phyloP scores from a whole-genome alignment of 805 yeast genomes.

The Zygotorulaspora sp. region DNA sequence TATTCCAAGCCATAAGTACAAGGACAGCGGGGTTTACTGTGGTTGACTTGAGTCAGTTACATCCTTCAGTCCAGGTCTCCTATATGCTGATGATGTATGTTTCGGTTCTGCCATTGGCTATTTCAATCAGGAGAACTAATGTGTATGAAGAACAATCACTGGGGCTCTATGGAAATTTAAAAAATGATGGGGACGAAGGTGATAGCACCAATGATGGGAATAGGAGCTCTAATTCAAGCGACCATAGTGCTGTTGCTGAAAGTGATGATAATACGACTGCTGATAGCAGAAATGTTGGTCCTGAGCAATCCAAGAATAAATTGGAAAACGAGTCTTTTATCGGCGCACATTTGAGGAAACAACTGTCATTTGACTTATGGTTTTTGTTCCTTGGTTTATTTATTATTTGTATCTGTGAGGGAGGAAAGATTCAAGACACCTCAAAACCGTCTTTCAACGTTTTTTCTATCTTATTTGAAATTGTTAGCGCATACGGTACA shows the following conservation, averaged over 20 bases:
- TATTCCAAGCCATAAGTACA: conserved; percentile 86
- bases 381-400: conserved; percentile 82
- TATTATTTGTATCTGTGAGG: conserved; percentile 82
- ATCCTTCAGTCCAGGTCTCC: conserved; percentile 89
- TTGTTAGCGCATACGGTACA: conserved; percentile 93
- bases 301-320: conserved; percentile 18
- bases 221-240: conserved; percentile 8
- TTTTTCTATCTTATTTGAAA: conserved; percentile 76
- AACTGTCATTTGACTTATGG: conserved; percentile 93
- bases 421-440: conserved; percentile 48
- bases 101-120: conserved; percentile 93
- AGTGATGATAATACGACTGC: conserved; percentile 11
- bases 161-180: conserved; percentile 64
- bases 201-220: neutral
- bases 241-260: conserved; percentile 9
- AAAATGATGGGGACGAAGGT: conserved; percentile 23
- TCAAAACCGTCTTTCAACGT: conserved; percentile 52
- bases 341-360: conserved; percentile 84
- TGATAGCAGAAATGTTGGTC: conserved; percentile 6
- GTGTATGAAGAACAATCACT: conserved; percentile 96
- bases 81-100: conserved; percentile 98
- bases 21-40: conserved; percentile 91
- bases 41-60: conserved; percentile 62
- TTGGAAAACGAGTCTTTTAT: conserved; percentile 54
- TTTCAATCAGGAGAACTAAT: conserved; percentile 92